Conservation (phyloP, 305 asterid species). For the Fraxinus sp. region DNA sequence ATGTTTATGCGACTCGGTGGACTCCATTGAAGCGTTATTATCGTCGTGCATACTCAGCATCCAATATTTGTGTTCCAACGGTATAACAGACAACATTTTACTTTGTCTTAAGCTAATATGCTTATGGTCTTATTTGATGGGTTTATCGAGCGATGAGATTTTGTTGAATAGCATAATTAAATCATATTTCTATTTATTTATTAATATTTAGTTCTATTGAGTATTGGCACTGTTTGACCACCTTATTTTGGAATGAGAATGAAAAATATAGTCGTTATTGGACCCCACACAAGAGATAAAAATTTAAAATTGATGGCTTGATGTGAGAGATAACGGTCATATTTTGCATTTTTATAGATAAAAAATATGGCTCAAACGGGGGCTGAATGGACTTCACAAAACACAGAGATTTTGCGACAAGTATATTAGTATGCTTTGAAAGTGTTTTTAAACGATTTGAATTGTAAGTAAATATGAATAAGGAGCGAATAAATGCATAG, state of each 20-base stretch:
- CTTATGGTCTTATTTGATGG: neutral
- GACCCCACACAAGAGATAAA: too few relatives aligned
- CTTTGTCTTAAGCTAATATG: neutral
- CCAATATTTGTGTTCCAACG: neutral
- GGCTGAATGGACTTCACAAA: neutral
- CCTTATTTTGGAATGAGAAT: too few relatives aligned
- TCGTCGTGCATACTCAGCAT: constrained; percentile 8
- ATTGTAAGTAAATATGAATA: neutral
- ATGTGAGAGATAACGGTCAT: too few relatives aligned
- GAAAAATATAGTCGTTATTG: too few relatives aligned
- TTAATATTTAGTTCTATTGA: neutral
- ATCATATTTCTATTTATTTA: neutral
- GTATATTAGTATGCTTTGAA: neutral
- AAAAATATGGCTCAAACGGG: too few relatives aligned
- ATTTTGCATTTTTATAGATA: too few relatives aligned
- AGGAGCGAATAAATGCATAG: neutral
- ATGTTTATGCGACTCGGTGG: neutral
- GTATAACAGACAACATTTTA: neutral
- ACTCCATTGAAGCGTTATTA: constrained; percentile 22
- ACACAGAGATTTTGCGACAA: neutral
- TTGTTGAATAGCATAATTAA: neutral
- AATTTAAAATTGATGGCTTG: too few relatives aligned
- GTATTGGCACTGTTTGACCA: too few relatives aligned
- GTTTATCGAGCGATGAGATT: neutral
- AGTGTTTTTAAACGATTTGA: neutral